These are phyloP conservation scores for Aspergillus bridgeri DNA, from an alignment of 495 filamentous ascomycete species.

Conservation along the genomic window DNA sequence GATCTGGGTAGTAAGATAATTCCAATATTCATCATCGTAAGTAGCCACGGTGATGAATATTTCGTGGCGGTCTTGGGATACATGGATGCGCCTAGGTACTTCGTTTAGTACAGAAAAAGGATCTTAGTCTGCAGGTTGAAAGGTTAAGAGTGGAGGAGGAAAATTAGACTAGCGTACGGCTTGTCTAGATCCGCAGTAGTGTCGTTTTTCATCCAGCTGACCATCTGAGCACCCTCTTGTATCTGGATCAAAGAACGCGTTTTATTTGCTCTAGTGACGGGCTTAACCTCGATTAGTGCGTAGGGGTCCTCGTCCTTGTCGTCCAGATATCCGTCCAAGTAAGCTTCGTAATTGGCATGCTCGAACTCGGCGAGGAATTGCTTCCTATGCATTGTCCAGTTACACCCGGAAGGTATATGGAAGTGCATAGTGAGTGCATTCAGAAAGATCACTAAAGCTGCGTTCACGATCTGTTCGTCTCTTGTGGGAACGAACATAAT, in stretches of 20 bases:
- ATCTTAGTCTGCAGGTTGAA: too few relatives aligned
- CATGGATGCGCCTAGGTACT: too few relatives aligned
- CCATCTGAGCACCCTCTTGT: constrained; percentile 16
- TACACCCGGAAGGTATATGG: not conserved
- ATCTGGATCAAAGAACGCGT: not conserved
- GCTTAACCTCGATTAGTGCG: constrained; percentile 14
- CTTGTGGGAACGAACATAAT: not conserved
- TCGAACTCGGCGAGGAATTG: constrained; percentile 2
- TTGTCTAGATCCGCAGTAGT: not conserved
- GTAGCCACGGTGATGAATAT: too few relatives aligned
- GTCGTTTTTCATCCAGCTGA: constrained; percentile 11
- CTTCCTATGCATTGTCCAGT: constrained; percentile 4
- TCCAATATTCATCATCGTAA: too few relatives aligned
- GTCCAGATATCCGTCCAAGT: constrained; percentile 12
- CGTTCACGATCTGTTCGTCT: constrained; percentile 19
- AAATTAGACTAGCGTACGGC: constrained; percentile 5
- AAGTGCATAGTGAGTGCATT: not conserved
- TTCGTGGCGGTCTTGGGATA: too few relatives aligned
- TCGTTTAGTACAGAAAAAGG: too few relatives aligned
- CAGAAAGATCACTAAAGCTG: constrained; percentile 9
- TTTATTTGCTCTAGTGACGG: not conserved
- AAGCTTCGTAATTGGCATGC: constrained; percentile 8
- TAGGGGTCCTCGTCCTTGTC: not conserved
- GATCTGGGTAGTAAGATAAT: too few relatives aligned
- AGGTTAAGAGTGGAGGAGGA: too few relatives aligned